Evolutionary conservation across 1,284 basidiomycete species (phyloP), one percentile per base, ranked within the genome.

Genomic region (Hymenochaete sp.): DNA sequence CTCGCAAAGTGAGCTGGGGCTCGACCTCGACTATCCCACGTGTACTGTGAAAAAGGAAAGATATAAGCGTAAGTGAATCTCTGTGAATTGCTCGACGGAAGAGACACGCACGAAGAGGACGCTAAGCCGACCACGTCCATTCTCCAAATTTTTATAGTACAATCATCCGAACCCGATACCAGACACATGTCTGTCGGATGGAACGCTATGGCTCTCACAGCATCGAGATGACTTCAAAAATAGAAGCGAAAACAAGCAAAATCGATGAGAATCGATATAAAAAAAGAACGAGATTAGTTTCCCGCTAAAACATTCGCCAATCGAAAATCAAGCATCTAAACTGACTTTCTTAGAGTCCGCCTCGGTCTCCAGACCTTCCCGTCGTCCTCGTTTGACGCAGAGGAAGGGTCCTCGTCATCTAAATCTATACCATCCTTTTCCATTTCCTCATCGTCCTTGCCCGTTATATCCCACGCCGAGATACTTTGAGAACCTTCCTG

Each of bases 111-210:
- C 83, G 69, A 70, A 50, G 81, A 77, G 36, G 84, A 82, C 14
- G 82, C 74, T 47, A 90, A 67, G 54, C 75, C 71, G 27, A 75
- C 66, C 19, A 82, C 74, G 54, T 90, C 86, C 68, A 92, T 75
- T 52, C 86, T 74, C 95, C 95, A 98, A 51, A 97, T 79, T 66
- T 98, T 98, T 54, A 98, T 83, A 10, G 92, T 95, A 61, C 79
- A 88, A 61, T 98, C 96, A 62, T 97, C 93, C 31, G 91, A 89
- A 29, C 87, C 95, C 33, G 89, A 92, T 8, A 89, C 91, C 35
- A 98, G 68, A 50, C 83, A 80, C 40, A 91, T 66, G 53, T 91
- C 86, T 25, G 70, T 82, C 0, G 84, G 85, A 59, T 92, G 86
- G 71, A 96, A 95, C 0, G 86, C 81, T 19, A 97, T 71, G 8